These are phyloP conservation scores for Debaryomyces fabryi DNA, from an alignment of 1,139 yeast species.

Conservation along the genomic window DNA sequence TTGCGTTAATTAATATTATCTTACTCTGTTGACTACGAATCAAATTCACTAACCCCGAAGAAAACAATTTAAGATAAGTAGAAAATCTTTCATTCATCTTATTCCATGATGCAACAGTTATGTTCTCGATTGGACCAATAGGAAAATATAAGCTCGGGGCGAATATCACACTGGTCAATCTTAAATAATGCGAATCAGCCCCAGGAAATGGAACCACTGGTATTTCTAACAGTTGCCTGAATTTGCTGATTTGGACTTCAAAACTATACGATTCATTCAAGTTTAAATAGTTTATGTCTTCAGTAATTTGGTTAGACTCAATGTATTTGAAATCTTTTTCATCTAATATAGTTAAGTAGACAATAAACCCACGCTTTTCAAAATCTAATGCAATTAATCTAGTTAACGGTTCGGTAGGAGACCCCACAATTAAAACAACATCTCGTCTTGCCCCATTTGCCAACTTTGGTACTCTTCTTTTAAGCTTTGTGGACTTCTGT, in stretches of 20 bases:
- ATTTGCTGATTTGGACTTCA: slow-evolving; percentile 35
- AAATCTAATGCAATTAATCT: slow-evolving; percentile 71
- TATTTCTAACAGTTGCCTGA: slow-evolving; percentile 41
- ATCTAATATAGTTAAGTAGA: slow-evolving; percentile 71
- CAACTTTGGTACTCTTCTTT: slow-evolving; percentile 63
- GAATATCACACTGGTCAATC: slow-evolving; percentile 59
- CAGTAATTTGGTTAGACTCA: slow-evolving; percentile 57
- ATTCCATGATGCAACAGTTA: slow-evolving; percentile 57
- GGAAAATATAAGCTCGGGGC: slow-evolving; percentile 70
- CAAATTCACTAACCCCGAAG: slow-evolving; percentile 60
- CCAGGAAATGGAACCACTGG: slow-evolving; percentile 54
- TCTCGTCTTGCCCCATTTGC: slow-evolving; percentile 74
- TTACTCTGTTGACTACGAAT: slow-evolving; percentile 52
- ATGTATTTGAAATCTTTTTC: slow-evolving; percentile 64
- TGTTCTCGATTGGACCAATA: slow-evolving; percentile 66
- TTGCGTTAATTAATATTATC: slow-evolving; percentile 47
- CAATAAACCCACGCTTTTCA: slow-evolving; percentile 78
- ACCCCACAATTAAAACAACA: slow-evolving; percentile 73
- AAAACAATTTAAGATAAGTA: slow-evolving; percentile 54
- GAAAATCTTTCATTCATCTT: slow-evolving; percentile 47
- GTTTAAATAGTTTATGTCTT: slow-evolving; percentile 51
- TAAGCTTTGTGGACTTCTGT: slow-evolving; percentile 16
- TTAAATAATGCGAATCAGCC: slow-evolving; percentile 54
- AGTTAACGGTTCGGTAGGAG: slow-evolving; percentile 76
- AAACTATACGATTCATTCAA: slow-evolving; percentile 31